Percentiles rank a stretch among this genome's conserved stretches.
Conservation (phyloP, 768 basidiomycete genomes). For the Tylopilus balloui region DNA sequence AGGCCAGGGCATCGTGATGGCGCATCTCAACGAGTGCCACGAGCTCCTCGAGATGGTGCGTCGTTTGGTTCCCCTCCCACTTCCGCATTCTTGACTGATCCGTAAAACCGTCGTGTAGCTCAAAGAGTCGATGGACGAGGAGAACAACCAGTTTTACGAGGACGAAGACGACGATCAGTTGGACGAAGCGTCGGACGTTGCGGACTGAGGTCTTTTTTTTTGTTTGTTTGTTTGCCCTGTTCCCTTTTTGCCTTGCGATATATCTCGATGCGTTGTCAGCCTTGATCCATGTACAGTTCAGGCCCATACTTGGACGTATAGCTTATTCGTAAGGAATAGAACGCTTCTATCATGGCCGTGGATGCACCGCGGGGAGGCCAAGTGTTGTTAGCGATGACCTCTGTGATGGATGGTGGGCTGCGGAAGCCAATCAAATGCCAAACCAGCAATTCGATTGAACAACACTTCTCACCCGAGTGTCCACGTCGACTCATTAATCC, state of each 20-base stretch:
- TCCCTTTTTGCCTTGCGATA: not conserved
- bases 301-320: not conserved
- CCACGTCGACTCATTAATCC: no score
- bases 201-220: conserved; percentile 10
- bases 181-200: conserved; percentile 10
- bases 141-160: conserved; percentile 51
- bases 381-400: no score
- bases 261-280: not conserved
- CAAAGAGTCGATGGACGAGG: conserved; percentile 79
- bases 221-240: not conserved
- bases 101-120: conserved; percentile 38
- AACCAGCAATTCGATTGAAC: no score
- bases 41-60: conserved; percentile 91
- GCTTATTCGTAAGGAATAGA: not conserved
- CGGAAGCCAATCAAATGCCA: no score
- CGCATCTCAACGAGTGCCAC: conserved; percentile 93
- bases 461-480: no score
- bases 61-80: not conserved
- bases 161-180: conserved; percentile 41
- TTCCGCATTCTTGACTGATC: not conserved
- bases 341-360: not conserved
- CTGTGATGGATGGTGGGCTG: no score
- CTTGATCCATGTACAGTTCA: not conserved
- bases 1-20: conserved; percentile 94
- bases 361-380: not conserved